Conservation (phyloP, 129 eudicot genomes). For the Logfia minima region DNA sequence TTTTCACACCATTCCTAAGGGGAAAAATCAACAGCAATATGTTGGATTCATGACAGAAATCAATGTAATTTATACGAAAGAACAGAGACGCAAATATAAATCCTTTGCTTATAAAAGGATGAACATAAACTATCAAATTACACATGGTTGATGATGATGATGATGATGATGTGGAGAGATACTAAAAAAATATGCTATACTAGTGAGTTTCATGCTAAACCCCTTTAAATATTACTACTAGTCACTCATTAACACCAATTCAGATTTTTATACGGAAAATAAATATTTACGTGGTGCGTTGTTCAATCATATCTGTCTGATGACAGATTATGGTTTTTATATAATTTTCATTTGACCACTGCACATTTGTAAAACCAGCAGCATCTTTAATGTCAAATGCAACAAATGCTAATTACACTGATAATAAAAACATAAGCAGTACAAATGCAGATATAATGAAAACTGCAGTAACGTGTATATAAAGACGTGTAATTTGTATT, state of each 20-base stretch:
- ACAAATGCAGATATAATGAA: too few relatives aligned
- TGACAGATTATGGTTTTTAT: neutral
- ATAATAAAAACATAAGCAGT: too few relatives aligned
- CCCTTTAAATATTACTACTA: neutral
- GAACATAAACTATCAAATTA: neutral
- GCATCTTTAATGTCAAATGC: too few relatives aligned
- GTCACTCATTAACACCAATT: neutral
- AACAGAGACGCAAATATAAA: neutral
- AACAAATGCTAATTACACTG: too few relatives aligned
- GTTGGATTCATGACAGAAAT: conserved; percentile 11
- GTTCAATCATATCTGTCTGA: neutral
- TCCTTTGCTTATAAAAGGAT: neutral
- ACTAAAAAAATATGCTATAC: neutral
- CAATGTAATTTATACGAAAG: neutral
- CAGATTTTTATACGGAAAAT: neutral
- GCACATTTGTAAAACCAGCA: too few relatives aligned
- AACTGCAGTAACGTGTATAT: too few relatives aligned
- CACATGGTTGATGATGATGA: too few relatives aligned
- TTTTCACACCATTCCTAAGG: conserved; percentile 95
- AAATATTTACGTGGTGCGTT: too few relatives aligned
- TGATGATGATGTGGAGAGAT: too few relatives aligned
- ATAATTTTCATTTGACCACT: too few relatives aligned
- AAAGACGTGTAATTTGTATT: too few relatives aligned
- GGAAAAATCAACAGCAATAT: neutral
- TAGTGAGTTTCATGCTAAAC: neutral